Evolutionary conservation across 148 eudicot genomes (phyloP).

Genomic region (Heliamphora exappendiculata): DNA sequence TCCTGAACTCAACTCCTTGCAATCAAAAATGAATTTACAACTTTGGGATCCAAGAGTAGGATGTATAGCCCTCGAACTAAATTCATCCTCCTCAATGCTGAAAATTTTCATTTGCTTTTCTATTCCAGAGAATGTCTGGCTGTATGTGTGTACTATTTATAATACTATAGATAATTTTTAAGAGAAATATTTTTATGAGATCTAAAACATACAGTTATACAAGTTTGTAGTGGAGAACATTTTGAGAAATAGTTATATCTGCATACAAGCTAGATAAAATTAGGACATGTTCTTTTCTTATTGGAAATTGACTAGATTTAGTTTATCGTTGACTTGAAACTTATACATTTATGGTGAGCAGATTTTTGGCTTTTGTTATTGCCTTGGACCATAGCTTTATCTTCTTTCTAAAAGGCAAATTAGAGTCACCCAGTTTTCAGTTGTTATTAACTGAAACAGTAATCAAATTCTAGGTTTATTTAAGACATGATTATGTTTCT

Average conservation of each 20-base stretch:
- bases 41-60: neutral
- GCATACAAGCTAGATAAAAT: neutral
- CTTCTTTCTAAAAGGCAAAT: neutral
- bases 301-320: neutral
- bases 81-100: neutral
- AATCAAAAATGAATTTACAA: neutral
- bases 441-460: neutral
- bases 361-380: neutral
- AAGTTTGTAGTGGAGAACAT: neutral
- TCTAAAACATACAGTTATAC: neutral
- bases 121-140: neutral
- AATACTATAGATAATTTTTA: neutral
- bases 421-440: neutral
- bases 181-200: neutral
- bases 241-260: neutral
- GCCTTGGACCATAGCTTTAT: neutral
- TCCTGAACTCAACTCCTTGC: neutral
- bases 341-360: neutral
- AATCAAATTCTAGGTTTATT: neutral
- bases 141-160: neutral
- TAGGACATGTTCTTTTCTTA: neutral
- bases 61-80: neutral
- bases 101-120: neutral
- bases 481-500: neutral
- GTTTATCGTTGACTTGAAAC: neutral